Conservation (phyloP, 345 rosid genomes). For the Noccaea bulbosa region DNA sequence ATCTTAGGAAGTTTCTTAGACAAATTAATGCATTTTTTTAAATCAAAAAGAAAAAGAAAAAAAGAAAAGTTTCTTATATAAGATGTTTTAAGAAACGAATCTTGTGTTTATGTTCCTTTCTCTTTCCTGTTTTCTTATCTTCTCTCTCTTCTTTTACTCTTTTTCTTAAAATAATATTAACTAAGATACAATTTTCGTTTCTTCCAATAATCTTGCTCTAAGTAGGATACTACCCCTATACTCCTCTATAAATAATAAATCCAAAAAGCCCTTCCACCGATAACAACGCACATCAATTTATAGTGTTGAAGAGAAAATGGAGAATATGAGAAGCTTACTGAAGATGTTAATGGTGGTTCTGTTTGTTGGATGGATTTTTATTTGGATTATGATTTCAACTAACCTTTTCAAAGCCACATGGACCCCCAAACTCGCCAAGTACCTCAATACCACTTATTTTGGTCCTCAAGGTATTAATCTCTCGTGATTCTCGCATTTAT, state of each 20-base stretch:
- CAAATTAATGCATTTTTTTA: no score
- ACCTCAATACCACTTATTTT: slow-evolving; percentile 59
- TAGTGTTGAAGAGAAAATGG: slow-evolving; percentile 14
- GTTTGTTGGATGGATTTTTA: slow-evolving; percentile 57
- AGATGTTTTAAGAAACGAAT: no score
- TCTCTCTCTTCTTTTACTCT: no score
- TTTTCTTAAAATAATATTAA: no score
- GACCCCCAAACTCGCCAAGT: slow-evolving; percentile 48
- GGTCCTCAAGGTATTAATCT: slow-evolving; percentile 54
- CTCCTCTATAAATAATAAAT: slow-evolving; percentile 25
- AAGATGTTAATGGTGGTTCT: slow-evolving; percentile 43
- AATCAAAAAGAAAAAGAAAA: no score
- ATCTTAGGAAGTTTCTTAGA: no score
- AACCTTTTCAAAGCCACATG: slow-evolving; percentile 46
- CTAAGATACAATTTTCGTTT: no score
- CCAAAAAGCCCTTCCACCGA: not conserved
- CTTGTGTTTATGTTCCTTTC: no score
- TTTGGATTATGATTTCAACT: slow-evolving; percentile 64
- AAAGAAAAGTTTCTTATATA: no score
- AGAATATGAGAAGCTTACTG: slow-evolving; percentile 29
- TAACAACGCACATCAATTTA: slow-evolving; percentile 10
- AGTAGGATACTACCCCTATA: no score
- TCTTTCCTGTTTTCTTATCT: no score
- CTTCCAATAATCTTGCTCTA: no score
- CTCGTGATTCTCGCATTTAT: not conserved